Evolutionary conservation across 495 filamentous ascomycete species (phyloP).

Genomic region (Chaetomium tenue): DNA sequence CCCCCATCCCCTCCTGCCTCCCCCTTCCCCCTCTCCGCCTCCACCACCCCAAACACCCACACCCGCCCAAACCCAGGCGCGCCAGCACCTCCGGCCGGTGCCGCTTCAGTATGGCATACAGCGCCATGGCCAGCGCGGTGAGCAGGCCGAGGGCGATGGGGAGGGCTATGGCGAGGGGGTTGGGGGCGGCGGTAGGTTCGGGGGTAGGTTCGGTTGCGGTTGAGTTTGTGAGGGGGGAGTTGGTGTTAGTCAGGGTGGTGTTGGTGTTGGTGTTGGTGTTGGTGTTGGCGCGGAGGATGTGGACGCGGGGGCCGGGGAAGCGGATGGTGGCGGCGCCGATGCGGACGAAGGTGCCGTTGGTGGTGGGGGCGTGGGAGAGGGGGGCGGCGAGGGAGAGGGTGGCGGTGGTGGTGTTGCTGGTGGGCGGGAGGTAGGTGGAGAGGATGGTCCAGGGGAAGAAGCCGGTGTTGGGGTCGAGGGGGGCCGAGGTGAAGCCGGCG

Average conservation of each 20-base stretch:
- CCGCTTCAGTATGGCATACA: conserved; percentile 19
- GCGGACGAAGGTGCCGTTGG: conserved; percentile 20
- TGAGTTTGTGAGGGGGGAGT: background rate
- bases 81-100: background rate
- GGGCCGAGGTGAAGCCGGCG: conserved; percentile 26
- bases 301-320: conserved; percentile 21
- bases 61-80: background rate
- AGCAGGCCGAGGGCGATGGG: conserved; percentile 23
- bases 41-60: background rate
- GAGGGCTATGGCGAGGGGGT: conserved; percentile 27
- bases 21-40: background rate
- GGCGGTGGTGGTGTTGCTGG: conserved; percentile 9
- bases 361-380: conserved; percentile 12
- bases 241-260: background rate
- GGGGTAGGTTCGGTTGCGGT: conserved; percentile 4
- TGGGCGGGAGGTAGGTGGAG: conserved; percentile 17
- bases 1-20: background rate
- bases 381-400: conserved; percentile 26
- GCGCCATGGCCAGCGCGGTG: conserved; percentile 18
- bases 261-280: background rate
- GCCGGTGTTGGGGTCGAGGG: conserved; percentile 22
- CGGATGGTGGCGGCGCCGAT: conserved; percentile 18
- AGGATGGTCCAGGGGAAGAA: conserved; percentile 26
- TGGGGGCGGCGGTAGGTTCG: conserved; percentile 8
- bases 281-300: conserved; percentile 15